Conservation (phyloP, 805 yeast genomes). For the Candida suzukii region DNA sequence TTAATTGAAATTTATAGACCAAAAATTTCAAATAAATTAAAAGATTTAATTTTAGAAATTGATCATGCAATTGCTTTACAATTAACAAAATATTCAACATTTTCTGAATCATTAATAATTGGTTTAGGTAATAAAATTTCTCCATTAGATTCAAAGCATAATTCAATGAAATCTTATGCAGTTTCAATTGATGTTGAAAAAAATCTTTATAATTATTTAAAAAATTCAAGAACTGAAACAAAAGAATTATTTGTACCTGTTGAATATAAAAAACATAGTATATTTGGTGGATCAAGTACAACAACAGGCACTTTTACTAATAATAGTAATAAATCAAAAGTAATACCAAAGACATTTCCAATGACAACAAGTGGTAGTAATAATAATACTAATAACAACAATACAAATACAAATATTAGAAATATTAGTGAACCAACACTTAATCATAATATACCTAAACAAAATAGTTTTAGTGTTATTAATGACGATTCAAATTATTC, state of each 20-base stretch:
- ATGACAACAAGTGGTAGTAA: not conserved
- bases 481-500: not conserved
- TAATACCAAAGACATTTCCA: not conserved
- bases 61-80: slow-evolving; percentile 89
- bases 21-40: slow-evolving; percentile 58
- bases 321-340: not conserved
- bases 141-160: slow-evolving; percentile 52
- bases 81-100: slow-evolving; percentile 81
- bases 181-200: slow-evolving; percentile 74
- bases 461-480: not conserved
- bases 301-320: not conserved
- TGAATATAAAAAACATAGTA: slow-evolving; percentile 65
- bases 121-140: slow-evolving; percentile 78
- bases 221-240: slow-evolving; percentile 25
- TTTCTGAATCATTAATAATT: slow-evolving; percentile 75
- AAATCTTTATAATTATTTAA: slow-evolving; percentile 66
- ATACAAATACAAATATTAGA: not conserved
- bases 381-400: not conserved
- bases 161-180: slow-evolving; percentile 61
- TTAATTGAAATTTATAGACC: slow-evolving; percentile 74
- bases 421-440: not conserved
- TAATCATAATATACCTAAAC: not conserved
- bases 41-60: slow-evolving; percentile 73
- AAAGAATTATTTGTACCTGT: slow-evolving; percentile 48
- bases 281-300: slow-evolving; percentile 30